Evolutionary conservation across 2,329 filamentous ascomycete genomes (phyloP), one percentile per base, ranked within the genome.

Genomic region (Penicillium sp.): DNA sequence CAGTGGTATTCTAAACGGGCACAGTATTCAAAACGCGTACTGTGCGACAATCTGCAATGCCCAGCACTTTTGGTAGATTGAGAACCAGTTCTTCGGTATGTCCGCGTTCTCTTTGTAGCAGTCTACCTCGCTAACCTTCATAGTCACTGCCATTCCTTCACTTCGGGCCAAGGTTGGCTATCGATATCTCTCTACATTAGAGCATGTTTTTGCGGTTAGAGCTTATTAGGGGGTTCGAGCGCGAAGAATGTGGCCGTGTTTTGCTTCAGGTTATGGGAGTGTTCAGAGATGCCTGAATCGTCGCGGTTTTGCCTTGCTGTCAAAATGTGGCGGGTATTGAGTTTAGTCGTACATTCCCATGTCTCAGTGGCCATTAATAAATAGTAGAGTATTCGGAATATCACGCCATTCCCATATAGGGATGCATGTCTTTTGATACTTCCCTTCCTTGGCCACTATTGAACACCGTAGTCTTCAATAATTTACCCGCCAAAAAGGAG

Each of bases 51-150:
- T 97, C 67, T 82, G 88, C 50, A 91, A 90, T 51, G 93, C 93
- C 0, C 80, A 97, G 75, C 93, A 97, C 72, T 97, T 86, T 67
- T 89, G 99, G 25, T 99, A 97, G 77, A 96, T 97, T 59, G 94
- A 97, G 74, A 97, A 97, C 69, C 94, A 99, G 69, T 97, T 97
- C 79, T 97, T 97, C 81, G 97, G 84, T 77, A 77, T 67, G 75
- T 68, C 13, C 29, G 45, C n/a, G n/a, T 41, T 43, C n/a, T 40
- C 37, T 42, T 40, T 33, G 12, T 7, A 42, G 15, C 19, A 17
- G 48, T 52, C 52, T 6, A n/a, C 35, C 23, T 40, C 37, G 54
- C 71, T 72, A 59, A 75, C 57, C 15, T 41, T 27, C 8, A 35
- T 33, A 31, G 80, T 94, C 71, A 95, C 92, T 1, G 90, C 94